Evolutionary conservation across 805 yeast species (phyloP).

Genomic region (Kurtzmaniella fragi): DNA sequence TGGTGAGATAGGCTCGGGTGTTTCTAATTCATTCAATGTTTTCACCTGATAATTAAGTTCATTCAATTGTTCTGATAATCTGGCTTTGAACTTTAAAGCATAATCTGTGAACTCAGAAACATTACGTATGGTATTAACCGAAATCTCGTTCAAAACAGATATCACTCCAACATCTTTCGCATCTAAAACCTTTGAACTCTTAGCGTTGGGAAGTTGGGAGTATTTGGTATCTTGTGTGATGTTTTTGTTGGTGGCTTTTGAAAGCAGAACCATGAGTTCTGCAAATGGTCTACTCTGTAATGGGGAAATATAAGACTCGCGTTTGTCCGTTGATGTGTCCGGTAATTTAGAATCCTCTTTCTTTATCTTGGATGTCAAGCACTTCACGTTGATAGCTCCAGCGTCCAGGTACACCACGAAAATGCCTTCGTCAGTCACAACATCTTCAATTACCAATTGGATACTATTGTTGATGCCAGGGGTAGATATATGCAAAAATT

Average conservation of each 20-base stretch:
- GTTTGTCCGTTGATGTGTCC: too few species aligned
- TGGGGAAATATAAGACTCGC: too few species aligned
- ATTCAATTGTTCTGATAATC: not conserved
- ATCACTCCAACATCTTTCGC: not conserved
- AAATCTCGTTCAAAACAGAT: not conserved
- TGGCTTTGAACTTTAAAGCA: conserved; percentile 2
- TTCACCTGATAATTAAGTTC: not conserved
- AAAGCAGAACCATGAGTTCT: too few species aligned
- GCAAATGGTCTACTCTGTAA: too few species aligned
- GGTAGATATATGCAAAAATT: too few species aligned
- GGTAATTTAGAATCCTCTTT: conserved; percentile 5
- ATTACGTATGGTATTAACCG: not conserved
- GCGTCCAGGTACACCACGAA: not conserved
- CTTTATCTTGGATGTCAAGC: not conserved
- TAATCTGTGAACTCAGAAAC: conserved; percentile 1
- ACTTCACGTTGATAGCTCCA: not conserved
- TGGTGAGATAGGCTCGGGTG: not conserved
- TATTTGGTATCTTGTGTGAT: too few species aligned
- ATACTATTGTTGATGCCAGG: too few species aligned
- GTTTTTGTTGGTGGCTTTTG: too few species aligned
- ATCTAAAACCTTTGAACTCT: too few species aligned
- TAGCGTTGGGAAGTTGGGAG: too few species aligned
- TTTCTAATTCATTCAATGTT: not conserved
- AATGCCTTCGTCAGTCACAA: conserved; percentile 1
- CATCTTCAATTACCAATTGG: not conserved